phyloP scores from a whole-genome alignment of 2,329 filamentous ascomycete genomes.

The Microdochium trichocladiopsis region DNA sequence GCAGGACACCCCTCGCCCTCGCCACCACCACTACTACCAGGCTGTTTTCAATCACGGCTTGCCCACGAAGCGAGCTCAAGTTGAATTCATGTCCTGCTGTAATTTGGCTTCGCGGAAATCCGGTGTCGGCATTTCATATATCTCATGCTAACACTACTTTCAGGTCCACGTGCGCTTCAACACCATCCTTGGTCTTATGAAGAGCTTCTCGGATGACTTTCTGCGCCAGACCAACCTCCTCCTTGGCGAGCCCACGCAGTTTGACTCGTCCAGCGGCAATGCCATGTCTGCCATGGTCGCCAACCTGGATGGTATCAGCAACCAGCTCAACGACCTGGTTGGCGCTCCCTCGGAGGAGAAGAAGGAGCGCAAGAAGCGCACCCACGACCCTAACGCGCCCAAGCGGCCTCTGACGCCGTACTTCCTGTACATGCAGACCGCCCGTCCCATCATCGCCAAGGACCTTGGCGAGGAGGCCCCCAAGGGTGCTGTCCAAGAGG shows the following conservation, averaged over 20 bases:
- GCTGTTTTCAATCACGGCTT: too few species aligned
- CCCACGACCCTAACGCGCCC: conserved; percentile 85
- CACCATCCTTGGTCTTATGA: conserved; percentile 72
- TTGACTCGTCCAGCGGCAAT: conserved; percentile 35
- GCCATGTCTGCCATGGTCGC: conserved; percentile 31
- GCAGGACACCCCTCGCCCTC: too few species aligned
- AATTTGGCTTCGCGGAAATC: not conserved
- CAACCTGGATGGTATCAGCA: conserved; percentile 44
- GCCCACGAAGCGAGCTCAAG: too few species aligned
- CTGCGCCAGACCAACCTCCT: conserved; percentile 83
- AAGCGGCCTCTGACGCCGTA: conserved; percentile 92
- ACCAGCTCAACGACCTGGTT: conserved; percentile 34
- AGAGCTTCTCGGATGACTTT: conserved; percentile 75
- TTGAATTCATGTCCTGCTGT: too few species aligned
- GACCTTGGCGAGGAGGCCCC: conserved; percentile 70
- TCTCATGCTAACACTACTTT: conserved; percentile 24
- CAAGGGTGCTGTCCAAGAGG: conserved; percentile 81
- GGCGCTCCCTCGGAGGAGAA: conserved; percentile 54
- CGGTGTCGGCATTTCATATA: not conserved
- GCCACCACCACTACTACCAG: too few species aligned
- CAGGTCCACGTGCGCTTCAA: conserved; percentile 73
- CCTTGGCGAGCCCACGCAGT: conserved; percentile 54
- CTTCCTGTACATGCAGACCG: conserved; percentile 89
- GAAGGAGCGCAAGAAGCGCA: conserved; percentile 85
- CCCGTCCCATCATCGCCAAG: conserved; percentile 71